A percentile compares a stretch with the other conserved stretches of the same genome.
Evolutionary conservation across 2,329 filamentous ascomycete genomes (phyloP).

Genomic region (Teratosphaeriaceae sp.): DNA sequence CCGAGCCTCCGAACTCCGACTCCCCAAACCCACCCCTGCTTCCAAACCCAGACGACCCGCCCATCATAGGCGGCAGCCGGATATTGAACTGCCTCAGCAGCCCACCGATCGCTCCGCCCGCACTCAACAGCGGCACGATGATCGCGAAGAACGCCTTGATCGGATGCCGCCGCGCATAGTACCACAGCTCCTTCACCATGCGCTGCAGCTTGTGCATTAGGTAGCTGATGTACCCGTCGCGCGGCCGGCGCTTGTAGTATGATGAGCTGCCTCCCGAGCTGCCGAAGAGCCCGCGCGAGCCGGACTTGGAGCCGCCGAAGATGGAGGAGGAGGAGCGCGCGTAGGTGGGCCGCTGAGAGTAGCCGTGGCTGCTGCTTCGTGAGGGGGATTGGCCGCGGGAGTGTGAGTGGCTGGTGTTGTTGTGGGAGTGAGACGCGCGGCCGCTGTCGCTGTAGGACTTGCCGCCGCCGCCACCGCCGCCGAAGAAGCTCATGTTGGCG

Average conservation of each 20-base stretch:
- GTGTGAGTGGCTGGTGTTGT: constrained; percentile 14
- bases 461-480: constrained; percentile 17
- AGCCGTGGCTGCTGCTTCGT: constrained; percentile 15
- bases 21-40: constrained; percentile 21
- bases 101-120: constrained; percentile 69
- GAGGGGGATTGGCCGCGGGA: constrained; percentile 13
- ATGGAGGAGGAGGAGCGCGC: constrained; percentile 15
- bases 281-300: constrained; percentile 24
- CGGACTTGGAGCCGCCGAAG: constrained; percentile 13
- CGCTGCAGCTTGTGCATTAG: constrained; percentile 69
- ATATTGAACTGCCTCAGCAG: constrained; percentile 75
- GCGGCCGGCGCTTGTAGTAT: constrained; percentile 72
- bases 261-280: constrained; percentile 44
- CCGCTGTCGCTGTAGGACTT: constrained; percentile 23
- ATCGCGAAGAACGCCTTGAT: constrained; percentile 84
- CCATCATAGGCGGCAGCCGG: constrained; percentile 56
- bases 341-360: constrained; percentile 20
- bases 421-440: constrained; percentile 7
- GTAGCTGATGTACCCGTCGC: constrained; percentile 68
- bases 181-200: constrained; percentile 70
- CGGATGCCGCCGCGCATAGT: constrained; percentile 77
- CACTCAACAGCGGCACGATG: constrained; percentile 75
- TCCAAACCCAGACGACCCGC: constrained; percentile 16
- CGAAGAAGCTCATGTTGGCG: constrained; percentile 32
- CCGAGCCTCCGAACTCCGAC: constrained; percentile 41